These are phyloP conservation scores for Suillus decipiens DNA, from an alignment of 768 basidiomycete species.

Conservation along the genomic window DNA sequence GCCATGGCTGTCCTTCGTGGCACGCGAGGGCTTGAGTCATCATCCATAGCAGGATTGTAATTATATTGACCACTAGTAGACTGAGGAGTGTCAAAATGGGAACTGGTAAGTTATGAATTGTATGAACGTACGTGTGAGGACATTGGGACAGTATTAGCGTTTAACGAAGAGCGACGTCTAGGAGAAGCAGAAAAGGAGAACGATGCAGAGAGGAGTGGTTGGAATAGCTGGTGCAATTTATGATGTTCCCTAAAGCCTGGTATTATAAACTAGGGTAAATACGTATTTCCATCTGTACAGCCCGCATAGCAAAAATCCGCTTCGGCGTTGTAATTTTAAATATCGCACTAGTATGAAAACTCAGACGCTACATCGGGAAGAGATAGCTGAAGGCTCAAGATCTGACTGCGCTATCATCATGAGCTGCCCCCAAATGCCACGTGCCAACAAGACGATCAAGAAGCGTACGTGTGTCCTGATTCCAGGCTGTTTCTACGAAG, in stretches of 20 bases:
- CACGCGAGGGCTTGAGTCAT: constrained; percentile 26
- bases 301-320: constrained; percentile 25
- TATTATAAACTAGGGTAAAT: constrained; percentile 27
- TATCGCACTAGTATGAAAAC: constrained; percentile 27
- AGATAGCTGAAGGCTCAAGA: constrained; percentile 2
- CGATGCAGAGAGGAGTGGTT: constrained; percentile 10
- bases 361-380: constrained; percentile 29
- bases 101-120: neutral
- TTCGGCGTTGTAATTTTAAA: constrained; percentile 35
- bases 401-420: constrained; percentile 24
- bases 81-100: constrained; percentile 5
- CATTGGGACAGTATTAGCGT: constrained; percentile 21
- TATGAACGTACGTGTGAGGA: constrained; percentile 22
- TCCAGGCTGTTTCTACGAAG: constrained; percentile 8
- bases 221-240: constrained; percentile 30
- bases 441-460: constrained; percentile 11
- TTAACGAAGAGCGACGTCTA: constrained; percentile 7
- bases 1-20: constrained; percentile 66
- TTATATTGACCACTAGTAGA: constrained; percentile 16
- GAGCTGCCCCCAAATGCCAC: constrained; percentile 14
- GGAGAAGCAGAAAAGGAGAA: constrained; percentile 17
- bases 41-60: constrained; percentile 15
- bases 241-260: constrained; percentile 28
- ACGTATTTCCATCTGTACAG: constrained; percentile 38
- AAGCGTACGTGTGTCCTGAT: constrained; percentile 1